These are phyloP conservation scores for Fraxinus anomala DNA, from an alignment of 257 asterid genomes.

Conservation along the genomic window DNA sequence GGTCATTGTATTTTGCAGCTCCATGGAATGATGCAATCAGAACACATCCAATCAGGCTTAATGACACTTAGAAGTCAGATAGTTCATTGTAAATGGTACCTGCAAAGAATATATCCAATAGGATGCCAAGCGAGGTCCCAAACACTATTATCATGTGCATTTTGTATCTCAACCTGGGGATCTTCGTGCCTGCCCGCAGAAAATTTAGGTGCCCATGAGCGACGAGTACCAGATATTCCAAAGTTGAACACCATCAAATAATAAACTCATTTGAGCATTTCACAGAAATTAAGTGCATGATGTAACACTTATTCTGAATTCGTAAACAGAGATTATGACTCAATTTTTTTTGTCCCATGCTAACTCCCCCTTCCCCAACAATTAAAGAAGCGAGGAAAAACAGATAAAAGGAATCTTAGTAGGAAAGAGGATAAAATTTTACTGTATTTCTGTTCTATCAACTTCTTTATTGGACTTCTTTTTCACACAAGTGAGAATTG, in stretches of 20 bases:
- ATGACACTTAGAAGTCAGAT: background rate
- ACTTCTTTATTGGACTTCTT: constrained; percentile 1
- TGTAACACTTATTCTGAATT: background rate
- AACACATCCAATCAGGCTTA: background rate
- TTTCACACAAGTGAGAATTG: background rate
- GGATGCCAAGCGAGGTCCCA: constrained; percentile 99
- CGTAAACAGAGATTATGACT: background rate
- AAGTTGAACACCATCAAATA: constrained; percentile 19
- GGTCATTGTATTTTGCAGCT: constrained; percentile 3
- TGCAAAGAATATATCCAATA: constrained; percentile 92
- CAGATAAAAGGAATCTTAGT: constrained; percentile 13
- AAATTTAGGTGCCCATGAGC: constrained; percentile 26
- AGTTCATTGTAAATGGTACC: constrained; percentile 42
- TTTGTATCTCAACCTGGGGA: constrained; percentile 90
- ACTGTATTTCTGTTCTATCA: background rate
- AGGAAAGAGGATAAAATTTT: background rate
- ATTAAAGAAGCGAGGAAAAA: background rate
- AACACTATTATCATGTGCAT: constrained; percentile 94
- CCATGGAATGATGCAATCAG: constrained; percentile 1
- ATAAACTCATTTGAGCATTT: background rate
- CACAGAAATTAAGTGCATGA: constrained; percentile 15
- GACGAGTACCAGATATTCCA: constrained; percentile 20
- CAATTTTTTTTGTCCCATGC: background rate
- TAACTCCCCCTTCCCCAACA: constrained; percentile 9
- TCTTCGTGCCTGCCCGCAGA: constrained; percentile 76